These are phyloP conservation scores for Aspergillus funiculosus DNA, from an alignment of 495 filamentous ascomycete species.

Conservation along the genomic window DNA sequence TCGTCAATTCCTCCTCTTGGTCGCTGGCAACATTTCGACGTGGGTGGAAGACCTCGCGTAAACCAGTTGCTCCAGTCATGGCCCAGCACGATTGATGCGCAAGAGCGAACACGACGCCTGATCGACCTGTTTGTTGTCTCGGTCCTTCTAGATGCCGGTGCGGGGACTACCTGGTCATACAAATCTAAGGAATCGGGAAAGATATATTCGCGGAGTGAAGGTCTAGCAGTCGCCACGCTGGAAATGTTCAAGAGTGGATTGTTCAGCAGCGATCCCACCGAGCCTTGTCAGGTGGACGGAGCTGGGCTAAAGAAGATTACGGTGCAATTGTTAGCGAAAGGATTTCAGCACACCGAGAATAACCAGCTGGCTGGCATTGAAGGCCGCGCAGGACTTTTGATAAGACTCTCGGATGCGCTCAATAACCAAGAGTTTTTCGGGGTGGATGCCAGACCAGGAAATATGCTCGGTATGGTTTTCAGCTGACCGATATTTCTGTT, in stretches of 20 bases:
- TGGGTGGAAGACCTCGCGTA: constrained; percentile 60
- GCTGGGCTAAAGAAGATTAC: constrained; percentile 71
- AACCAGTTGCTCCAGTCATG: constrained; percentile 60
- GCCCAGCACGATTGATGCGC: constrained; percentile 54
- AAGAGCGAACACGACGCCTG: constrained; percentile 58
- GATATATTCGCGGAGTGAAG: constrained; percentile 80
- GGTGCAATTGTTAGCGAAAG: constrained; percentile 65
- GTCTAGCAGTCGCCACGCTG: constrained; percentile 85
- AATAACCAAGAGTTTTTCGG: constrained; percentile 83
- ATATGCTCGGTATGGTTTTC: constrained; percentile 74
- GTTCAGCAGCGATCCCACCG: constrained; percentile 75
- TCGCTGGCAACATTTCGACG: constrained; percentile 68
- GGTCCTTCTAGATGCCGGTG: constrained; percentile 62
- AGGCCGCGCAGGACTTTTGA: constrained; percentile 75
- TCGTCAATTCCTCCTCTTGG: constrained; percentile 69
- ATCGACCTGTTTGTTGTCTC: constrained; percentile 66
- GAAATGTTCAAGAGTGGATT: constrained; percentile 98
- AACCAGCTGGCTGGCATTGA: constrained; percentile 87
- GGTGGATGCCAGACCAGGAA: constrained; percentile 76
- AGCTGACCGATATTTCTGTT: not conserved
- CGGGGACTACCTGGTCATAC: constrained; percentile 68
- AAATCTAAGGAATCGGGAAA: constrained; percentile 86
- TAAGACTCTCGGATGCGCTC: constrained; percentile 69
- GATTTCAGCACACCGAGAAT: constrained; percentile 72
- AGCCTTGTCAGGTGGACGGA: constrained; percentile 87